Evolutionary conservation across 2,329 filamentous ascomycete genomes (phyloP).

Genomic region (Cryphonectria naterciae): DNA sequence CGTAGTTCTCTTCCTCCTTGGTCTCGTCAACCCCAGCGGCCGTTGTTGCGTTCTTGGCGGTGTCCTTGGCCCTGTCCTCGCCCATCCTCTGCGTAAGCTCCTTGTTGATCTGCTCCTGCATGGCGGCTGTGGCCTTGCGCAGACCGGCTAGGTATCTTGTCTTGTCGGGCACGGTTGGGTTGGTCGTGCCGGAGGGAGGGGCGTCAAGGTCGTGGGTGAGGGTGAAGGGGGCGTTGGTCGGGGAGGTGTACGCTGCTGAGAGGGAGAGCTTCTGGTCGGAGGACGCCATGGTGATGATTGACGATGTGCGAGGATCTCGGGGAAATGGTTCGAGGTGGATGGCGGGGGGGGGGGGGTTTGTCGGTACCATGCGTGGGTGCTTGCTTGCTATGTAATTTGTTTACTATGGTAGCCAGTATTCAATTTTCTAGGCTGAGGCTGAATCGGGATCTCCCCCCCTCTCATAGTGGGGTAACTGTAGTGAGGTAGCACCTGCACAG

Average conservation of each 20-base stretch:
- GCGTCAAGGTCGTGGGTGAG: conserved; percentile 43
- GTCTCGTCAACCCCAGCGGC: conserved; percentile 50
- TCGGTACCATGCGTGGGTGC: too few relatives aligned
- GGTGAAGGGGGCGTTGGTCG: conserved; percentile 52
- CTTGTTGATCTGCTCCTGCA: conserved; percentile 71
- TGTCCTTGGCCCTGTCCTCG: conserved; percentile 63
- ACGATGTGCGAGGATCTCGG: conserved; percentile 2
- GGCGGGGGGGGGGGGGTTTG: neutral
- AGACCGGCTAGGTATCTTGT: conserved; percentile 63
- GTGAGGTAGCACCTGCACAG: neutral
- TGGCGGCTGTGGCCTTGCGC: conserved; percentile 55
- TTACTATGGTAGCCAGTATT: neutral
- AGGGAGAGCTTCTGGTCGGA: conserved; percentile 38
- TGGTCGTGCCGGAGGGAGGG: conserved; percentile 38
- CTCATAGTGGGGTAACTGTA: neutral
- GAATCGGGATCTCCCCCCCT: neutral
- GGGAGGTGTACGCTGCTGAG: conserved; percentile 58
- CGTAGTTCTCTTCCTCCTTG: conserved; percentile 78
- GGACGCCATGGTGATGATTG: conserved; percentile 16
- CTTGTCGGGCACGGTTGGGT: conserved; percentile 49
- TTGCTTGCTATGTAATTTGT: neutral
- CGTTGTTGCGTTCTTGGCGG: conserved; percentile 33
- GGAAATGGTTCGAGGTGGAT: neutral
- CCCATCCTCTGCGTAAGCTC: conserved; percentile 77
- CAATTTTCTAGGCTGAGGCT: neutral